Conservation (phyloP, 352 stramenopile genomes). For the Globisporangium solare region DNA sequence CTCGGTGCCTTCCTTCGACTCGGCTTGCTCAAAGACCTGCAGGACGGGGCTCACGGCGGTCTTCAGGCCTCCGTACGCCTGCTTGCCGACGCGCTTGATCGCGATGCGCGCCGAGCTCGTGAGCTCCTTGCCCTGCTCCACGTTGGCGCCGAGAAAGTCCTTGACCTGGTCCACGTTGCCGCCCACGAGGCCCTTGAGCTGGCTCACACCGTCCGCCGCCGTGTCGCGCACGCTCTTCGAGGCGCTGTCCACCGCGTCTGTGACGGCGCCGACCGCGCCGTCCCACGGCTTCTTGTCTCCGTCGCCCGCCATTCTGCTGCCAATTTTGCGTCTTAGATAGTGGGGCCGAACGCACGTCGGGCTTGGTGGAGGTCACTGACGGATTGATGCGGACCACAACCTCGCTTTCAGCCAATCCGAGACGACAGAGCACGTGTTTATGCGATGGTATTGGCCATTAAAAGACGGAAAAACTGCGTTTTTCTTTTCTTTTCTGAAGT, state of each 20-base stretch:
- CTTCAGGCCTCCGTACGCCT: slow-evolving; percentile 37
- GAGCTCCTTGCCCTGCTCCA: slow-evolving; percentile 59
- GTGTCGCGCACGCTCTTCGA: slow-evolving; percentile 44
- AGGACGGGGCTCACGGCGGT: slow-evolving; percentile 41
- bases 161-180: slow-evolving; percentile 41
- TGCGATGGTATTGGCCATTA: background rate
- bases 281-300: slow-evolving; percentile 66
- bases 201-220: slow-evolving; percentile 25
- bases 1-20: slow-evolving; percentile 54
- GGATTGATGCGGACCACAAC: background rate
- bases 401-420: background rate
- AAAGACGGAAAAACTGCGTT: background rate
- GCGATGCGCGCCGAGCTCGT: slow-evolving; percentile 49
- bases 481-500: slow-evolving; percentile 1
- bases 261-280: slow-evolving; percentile 29
- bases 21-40: slow-evolving; percentile 60
- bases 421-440: no score
- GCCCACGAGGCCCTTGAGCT: slow-evolving; percentile 37
- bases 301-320: slow-evolving; percentile 16
- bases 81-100: slow-evolving; percentile 28
- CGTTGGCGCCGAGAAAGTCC: slow-evolving; percentile 29
- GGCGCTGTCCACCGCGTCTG: slow-evolving; percentile 44
- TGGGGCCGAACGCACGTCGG: background rate
- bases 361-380: background rate
- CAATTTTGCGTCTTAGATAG: background rate